Evolutionary conservation across 257 asterid species (phyloP), one percentile per base, ranked within the genome.

Genomic region (Nicotiana tabacum): DNA sequence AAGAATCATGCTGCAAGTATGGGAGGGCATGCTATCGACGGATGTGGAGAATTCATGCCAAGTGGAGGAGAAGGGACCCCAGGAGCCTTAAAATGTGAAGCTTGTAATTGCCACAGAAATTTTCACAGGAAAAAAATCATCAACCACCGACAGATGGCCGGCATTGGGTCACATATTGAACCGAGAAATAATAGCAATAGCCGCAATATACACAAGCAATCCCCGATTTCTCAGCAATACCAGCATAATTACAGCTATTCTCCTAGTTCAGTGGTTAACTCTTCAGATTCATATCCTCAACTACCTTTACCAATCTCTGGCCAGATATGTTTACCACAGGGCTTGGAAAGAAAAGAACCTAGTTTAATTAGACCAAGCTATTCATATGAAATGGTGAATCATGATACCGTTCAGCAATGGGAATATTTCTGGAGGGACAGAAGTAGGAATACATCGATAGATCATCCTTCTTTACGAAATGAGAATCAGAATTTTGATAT

Each of bases 331-430:
- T 84, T 86, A 18, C 91, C 89, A 1, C 92, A 82, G 46, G 39
- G 85, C 72, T 81, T 87, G 16, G 97, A 89, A 46, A 88, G 90
- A 84, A 86, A 83, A 83, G 97, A 91, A 67, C 77, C 86, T 48
- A 87, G 85, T 84, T 66, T 81, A 17, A 58, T 61, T 17, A 87
- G 70, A 37, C 85, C 92, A 2, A 89, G 85, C 72, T 89, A 86
- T 82, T 90, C 97, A 24, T 91, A 89, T 57, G 97, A 92, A 82
- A 82, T 87, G 93, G 83, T 81, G 81, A 90, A 86, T 82, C 87
- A 85, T 12, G 92, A 90, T 62, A 76, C 85, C 55, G 2, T 78
- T 85, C 92, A 89, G 48, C 86, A 82, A 32, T 88, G 93, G 98
- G 85, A 87, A 16, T 93, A 91, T 58, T 78, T 66, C 74, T 91